phyloP scores from a whole-genome alignment of 345 rosid species.

The Crucihimalaya himalaica region DNA sequence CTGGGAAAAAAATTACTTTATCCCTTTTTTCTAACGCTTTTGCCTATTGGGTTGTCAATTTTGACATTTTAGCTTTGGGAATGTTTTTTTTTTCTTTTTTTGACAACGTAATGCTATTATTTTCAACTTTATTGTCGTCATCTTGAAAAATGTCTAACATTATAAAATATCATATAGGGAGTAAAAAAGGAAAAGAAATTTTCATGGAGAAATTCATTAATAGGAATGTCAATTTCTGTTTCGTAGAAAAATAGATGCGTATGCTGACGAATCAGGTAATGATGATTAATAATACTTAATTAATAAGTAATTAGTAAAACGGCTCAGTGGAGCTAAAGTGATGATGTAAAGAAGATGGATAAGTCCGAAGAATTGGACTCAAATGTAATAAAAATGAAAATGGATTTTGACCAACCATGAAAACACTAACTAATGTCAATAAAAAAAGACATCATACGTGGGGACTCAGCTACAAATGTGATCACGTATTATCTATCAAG shows the following conservation, averaged over 20 bases:
- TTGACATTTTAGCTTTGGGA: constrained; percentile 14
- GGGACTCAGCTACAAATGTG: constrained; percentile 26
- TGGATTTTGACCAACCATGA: constrained; percentile 25
- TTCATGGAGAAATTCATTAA: not conserved
- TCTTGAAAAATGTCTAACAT: not conserved
- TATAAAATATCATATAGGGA: not conserved
- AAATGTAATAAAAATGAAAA: not conserved
- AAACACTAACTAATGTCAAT: not conserved
- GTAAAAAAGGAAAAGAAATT: not conserved
- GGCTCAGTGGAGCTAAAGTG: constrained; percentile 15
- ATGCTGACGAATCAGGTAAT: not conserved
- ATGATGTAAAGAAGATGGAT: not conserved
- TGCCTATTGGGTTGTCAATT: not conserved
- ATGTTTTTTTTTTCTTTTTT: not conserved
- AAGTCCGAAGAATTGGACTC: constrained; percentile 4
- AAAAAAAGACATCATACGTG: not conserved
- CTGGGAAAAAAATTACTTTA: not conserved
- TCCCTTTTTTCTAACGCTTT: not conserved
- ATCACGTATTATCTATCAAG: not conserved
- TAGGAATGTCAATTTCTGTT: not conserved
- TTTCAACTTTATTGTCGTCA: constrained; percentile 4
- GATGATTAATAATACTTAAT: no score
- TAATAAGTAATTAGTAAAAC: not conserved
- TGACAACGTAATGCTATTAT: no score
- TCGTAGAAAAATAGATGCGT: not conserved